Percentiles rank a stretch among this genome's conserved stretches.
Conservation (phyloP, 768 basidiomycete genomes). For the Brasilioporus rufonigricans region DNA sequence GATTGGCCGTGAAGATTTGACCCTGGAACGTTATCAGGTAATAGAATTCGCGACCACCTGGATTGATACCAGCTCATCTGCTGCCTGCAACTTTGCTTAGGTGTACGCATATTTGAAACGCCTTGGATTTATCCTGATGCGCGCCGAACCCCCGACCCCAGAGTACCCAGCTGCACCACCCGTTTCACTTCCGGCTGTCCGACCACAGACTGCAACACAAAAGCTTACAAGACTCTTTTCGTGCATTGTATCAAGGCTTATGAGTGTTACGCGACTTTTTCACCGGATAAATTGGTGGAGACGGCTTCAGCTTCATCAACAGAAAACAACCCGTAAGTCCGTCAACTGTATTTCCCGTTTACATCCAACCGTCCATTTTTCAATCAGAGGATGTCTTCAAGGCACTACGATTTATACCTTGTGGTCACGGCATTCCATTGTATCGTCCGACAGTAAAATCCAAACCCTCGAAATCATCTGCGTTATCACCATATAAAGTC, state of each 20-base stretch:
- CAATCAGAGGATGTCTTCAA: constrained; percentile 62
- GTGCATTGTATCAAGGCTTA: constrained; percentile 1
- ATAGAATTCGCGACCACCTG: constrained; percentile 9
- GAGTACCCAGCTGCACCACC: constrained; percentile 53
- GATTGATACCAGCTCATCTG: background rate
- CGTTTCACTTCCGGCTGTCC: constrained; percentile 6
- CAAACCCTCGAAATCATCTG: background rate
- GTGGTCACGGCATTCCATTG: constrained; percentile 53
- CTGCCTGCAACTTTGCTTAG: constrained; percentile 39
- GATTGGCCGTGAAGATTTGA: constrained; percentile 75
- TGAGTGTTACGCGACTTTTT: constrained; percentile 4
- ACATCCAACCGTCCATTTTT: background rate
- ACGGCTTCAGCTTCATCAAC: constrained; percentile 51
- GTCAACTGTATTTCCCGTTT: background rate
- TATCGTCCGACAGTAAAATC: constrained; percentile 24
- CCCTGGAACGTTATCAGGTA: constrained; percentile 88
- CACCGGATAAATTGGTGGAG: constrained; percentile 58
- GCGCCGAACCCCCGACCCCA: constrained; percentile 59
- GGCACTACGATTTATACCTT: constrained; percentile 68
- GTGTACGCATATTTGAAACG: constrained; percentile 92
- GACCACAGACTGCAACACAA: background rate
- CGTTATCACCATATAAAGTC: constrained; percentile 50
- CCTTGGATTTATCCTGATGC: constrained; percentile 84
- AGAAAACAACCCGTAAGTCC: constrained; percentile 52
- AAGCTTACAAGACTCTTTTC: constrained; percentile 14